Evolutionary conservation across 2,329 filamentous ascomycete species (phyloP).

Genomic region (Fusarium sp.): DNA sequence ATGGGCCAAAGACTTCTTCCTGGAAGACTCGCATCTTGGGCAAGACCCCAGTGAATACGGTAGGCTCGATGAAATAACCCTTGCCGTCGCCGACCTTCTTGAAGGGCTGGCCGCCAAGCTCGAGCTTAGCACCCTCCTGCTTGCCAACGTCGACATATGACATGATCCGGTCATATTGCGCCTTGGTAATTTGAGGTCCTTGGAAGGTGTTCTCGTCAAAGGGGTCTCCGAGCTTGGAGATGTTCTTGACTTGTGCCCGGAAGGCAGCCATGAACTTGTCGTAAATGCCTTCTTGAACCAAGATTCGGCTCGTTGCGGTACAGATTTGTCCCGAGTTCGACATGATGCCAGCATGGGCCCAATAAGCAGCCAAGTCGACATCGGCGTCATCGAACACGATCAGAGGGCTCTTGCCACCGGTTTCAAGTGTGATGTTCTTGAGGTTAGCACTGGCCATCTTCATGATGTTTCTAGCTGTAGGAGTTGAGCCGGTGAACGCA

Average conservation of each 20-base stretch:
- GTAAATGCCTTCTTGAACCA: slow-evolving; percentile 1
- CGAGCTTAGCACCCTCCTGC: slow-evolving; percentile 78
- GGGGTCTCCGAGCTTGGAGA: slow-evolving; percentile 78
- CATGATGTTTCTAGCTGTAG: background rate
- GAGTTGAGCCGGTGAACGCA: slow-evolving; percentile 1
- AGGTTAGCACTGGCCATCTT: background rate
- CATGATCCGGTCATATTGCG: slow-evolving; percentile 80
- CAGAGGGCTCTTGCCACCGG: slow-evolving; percentile 7
- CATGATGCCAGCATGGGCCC: slow-evolving; percentile 8
- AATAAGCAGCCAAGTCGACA: background rate
- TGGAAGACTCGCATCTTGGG: slow-evolving; percentile 61
- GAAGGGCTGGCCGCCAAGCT: slow-evolving; percentile 69
- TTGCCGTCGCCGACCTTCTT: slow-evolving; percentile 54
- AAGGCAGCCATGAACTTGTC: slow-evolving; percentile 23
- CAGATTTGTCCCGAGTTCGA: slow-evolving; percentile 4
- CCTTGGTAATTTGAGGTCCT: slow-evolving; percentile 81
- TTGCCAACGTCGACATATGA: slow-evolving; percentile 80
- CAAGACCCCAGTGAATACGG: slow-evolving; percentile 61
- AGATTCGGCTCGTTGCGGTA: background rate
- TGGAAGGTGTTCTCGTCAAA: slow-evolving; percentile 80
- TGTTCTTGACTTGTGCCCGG: slow-evolving; percentile 44
- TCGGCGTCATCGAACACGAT: slow-evolving; percentile 3
- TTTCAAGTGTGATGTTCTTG: background rate
- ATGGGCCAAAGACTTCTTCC: slow-evolving; percentile 65
- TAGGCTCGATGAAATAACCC: slow-evolving; percentile 64